phyloP scores from a whole-genome alignment of 768 basidiomycete species.

The Hygrophoropsis aurantiaca region DNA sequence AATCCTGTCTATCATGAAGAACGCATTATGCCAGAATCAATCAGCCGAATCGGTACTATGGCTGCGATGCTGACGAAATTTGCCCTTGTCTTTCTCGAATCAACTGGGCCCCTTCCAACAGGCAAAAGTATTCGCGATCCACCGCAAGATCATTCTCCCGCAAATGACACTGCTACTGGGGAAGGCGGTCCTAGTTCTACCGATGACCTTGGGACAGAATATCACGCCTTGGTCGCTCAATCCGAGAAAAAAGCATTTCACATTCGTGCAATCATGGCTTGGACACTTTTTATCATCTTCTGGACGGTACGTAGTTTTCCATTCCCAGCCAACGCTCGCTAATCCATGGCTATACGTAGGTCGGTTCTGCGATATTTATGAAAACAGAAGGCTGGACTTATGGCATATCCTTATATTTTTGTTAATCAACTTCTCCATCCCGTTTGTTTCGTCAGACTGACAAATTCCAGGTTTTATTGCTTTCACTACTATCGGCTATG shows the following conservation, averaged over 20 bases:
- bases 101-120: slow-evolving; percentile 8
- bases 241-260: slow-evolving; percentile 58
- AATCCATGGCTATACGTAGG: slow-evolving; percentile 30
- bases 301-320: slow-evolving; percentile 56
- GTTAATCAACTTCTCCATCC: slow-evolving; percentile 36
- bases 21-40: slow-evolving; percentile 22
- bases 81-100: slow-evolving; percentile 41
- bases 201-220: slow-evolving; percentile 13
- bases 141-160: not conserved
- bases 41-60: slow-evolving; percentile 60
- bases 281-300: slow-evolving; percentile 67
- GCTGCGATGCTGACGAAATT: slow-evolving; percentile 52
- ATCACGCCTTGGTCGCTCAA: slow-evolving; percentile 14
- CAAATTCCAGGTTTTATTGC: slow-evolving; percentile 56
- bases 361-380: slow-evolving; percentile 69
- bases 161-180: not conserved
- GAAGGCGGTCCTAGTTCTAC: slow-evolving; percentile 6
- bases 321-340: not conserved
- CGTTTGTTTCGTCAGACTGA: not conserved
- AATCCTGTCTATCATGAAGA: slow-evolving; percentile 19
- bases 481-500: slow-evolving; percentile 76
- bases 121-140: not conserved
- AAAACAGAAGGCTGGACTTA: slow-evolving; percentile 70
- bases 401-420: slow-evolving; percentile 69
- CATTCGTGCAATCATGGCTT: slow-evolving; percentile 55